Evolutionary conservation across 2,329 filamentous ascomycete species (phyloP).

Genomic region (Trichoderma afroharzianum): DNA sequence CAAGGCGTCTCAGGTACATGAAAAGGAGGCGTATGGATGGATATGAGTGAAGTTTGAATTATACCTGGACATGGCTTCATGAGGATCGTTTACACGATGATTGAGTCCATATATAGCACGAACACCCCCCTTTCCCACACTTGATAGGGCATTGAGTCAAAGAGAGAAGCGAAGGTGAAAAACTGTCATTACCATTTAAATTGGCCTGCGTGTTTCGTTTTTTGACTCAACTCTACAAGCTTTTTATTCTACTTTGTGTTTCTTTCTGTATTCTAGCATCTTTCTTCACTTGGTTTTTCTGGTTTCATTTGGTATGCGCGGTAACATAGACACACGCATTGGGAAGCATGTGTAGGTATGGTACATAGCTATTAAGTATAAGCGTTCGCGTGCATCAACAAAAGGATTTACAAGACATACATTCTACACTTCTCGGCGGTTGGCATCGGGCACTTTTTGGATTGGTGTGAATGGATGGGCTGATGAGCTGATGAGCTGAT

Average conservation of each 20-base stretch:
- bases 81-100: background rate
- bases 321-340: background rate
- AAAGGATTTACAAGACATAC: background rate
- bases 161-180: background rate
- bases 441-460: background rate
- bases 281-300: background rate
- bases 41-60: constrained; percentile 5
- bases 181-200: background rate
- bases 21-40: constrained; percentile 12
- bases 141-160: background rate
- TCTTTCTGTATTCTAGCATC: background rate
- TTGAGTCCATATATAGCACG: background rate
- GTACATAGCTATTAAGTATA: background rate
- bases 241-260: background rate
- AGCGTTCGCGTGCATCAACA: background rate
- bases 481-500: background rate
- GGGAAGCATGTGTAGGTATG: background rate
- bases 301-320: background rate
- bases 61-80: constrained; percentile 8
- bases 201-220: background rate
- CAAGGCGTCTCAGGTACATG: constrained; percentile 14
- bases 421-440: background rate
- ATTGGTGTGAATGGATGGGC: background rate
- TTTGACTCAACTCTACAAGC: background rate
- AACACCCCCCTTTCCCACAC: background rate